Percentiles rank a stretch among this genome's conserved stretches.
These are phyloP conservation scores for Adansonia gregorii DNA, from an alignment of 441 rosid genomes.

Conservation along the genomic window DNA sequence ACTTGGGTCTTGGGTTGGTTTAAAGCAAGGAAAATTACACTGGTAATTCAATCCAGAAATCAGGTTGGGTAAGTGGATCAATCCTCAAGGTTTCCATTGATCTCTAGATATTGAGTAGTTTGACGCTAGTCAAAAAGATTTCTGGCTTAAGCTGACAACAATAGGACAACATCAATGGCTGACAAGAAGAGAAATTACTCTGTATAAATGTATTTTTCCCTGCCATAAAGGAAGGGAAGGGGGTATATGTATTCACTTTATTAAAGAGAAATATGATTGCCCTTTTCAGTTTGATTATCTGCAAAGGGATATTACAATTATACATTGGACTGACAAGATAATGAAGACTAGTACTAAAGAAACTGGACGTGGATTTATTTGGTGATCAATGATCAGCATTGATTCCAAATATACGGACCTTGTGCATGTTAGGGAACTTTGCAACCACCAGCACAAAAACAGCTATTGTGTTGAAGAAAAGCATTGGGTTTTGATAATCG, in stretches of 20 bases:
- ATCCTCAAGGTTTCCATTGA: neutral
- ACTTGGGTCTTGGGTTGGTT: neutral
- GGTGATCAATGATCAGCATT: constrained; percentile 59
- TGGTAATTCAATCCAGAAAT: neutral
- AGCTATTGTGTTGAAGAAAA: constrained; percentile 79
- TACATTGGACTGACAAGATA: constrained; percentile 30
- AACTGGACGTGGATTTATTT: constrained; percentile 4
- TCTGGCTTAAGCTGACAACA: constrained; percentile 3
- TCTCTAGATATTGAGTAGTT: neutral
- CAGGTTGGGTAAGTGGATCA: neutral
- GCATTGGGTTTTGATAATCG: constrained; percentile 86
- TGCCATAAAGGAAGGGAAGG: constrained; percentile 11
- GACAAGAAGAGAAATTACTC: neutral
- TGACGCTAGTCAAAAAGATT: neutral
- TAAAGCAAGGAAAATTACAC: neutral
- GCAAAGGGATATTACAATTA: constrained; percentile 38
- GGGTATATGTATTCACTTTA: constrained; percentile 27
- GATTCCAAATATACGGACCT: constrained; percentile 93
- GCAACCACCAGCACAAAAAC: constrained; percentile 87
- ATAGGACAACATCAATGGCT: neutral
- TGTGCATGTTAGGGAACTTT: constrained; percentile 97
- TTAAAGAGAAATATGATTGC: constrained; percentile 11
- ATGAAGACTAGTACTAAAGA: constrained; percentile 19
- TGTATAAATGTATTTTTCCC: constrained; percentile 1
- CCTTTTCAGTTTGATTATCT: constrained; percentile 43